Conservation (phyloP, 164 flowering plant species). For the Buxus sempervirens region DNA sequence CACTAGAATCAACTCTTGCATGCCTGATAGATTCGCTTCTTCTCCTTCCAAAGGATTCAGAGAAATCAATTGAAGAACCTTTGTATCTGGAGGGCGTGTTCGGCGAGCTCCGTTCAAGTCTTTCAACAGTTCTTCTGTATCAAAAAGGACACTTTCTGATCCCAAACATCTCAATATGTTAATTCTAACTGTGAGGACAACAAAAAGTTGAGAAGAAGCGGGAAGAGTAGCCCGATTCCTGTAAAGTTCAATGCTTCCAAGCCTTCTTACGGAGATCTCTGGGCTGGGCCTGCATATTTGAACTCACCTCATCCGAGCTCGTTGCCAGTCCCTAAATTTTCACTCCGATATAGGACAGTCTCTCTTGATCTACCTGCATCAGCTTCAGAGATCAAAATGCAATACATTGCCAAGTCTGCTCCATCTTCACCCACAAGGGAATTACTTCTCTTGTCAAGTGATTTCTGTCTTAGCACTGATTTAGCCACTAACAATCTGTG, state of each 20-base stretch:
- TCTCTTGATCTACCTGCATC: slow-evolving; percentile 61
- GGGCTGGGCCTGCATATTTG: slow-evolving; percentile 82
- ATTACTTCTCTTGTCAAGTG: slow-evolving; percentile 16
- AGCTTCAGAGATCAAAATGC: slow-evolving; percentile 32
- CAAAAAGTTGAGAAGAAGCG: slow-evolving; percentile 4
- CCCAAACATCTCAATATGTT: slow-evolving; percentile 31
- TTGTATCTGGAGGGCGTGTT: slow-evolving; percentile 51
- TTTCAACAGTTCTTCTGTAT: slow-evolving; percentile 20
- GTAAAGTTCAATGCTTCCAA: slow-evolving; percentile 20
- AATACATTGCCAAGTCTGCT: slow-evolving; percentile 65
- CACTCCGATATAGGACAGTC: slow-evolving; percentile 49
- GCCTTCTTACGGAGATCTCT: slow-evolving; percentile 39
- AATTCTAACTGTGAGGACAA: slow-evolving; percentile 9
- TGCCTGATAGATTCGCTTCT: slow-evolving; percentile 28
- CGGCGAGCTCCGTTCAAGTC: slow-evolving; percentile 49
- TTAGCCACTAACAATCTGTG: slow-evolving; percentile 80
- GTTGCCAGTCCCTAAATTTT: slow-evolving; percentile 86
- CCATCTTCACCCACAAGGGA: slow-evolving; percentile 84
- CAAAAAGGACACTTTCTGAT: slow-evolving; percentile 18
- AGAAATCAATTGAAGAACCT: slow-evolving; percentile 54
- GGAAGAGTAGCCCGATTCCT: slow-evolving; percentile 36
- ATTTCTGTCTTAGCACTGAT: slow-evolving; percentile 41
- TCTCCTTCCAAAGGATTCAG: slow-evolving; percentile 37
- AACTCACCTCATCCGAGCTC: slow-evolving; percentile 97
- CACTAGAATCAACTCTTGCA: slow-evolving; percentile 25